Percentiles rank a stretch among this genome's conserved stretches.
Evolutionary conservation across 768 basidiomycete genomes (phyloP).

Genomic region (Mycena venus): DNA sequence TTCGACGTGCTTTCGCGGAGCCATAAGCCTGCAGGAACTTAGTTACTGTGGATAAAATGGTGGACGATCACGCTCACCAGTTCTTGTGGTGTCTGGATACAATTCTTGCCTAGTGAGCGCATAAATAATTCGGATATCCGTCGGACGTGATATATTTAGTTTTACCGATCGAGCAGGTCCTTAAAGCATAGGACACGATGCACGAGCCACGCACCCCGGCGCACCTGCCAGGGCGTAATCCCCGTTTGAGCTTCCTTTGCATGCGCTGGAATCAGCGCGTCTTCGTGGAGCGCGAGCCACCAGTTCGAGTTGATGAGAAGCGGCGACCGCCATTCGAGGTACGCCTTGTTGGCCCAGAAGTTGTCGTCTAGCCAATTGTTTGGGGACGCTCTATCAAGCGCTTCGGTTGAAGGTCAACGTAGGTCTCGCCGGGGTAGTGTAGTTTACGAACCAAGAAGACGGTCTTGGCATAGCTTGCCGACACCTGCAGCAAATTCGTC

Average conservation of each 20-base stretch:
- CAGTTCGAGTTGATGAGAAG: slow-evolving; percentile 94
- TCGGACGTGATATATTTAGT: slow-evolving; percentile 39
- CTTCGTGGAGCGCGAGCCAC: slow-evolving; percentile 92
- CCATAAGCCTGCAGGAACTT: slow-evolving; percentile 66
- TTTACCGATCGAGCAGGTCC: slow-evolving; percentile 70
- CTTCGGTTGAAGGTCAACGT: slow-evolving; percentile 53
- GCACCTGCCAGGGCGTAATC: slow-evolving; percentile 86
- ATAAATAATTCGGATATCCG: slow-evolving; percentile 12
- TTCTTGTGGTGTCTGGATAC: slow-evolving; percentile 78
- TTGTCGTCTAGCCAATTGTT: slow-evolving; percentile 96
- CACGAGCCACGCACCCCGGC: slow-evolving; percentile 86
- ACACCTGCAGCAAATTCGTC: slow-evolving; percentile 80
- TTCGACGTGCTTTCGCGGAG: slow-evolving; percentile 66
- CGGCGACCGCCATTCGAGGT: slow-evolving; percentile 89
- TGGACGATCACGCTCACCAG: slow-evolving; percentile 57
- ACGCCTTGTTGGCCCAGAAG: slow-evolving; percentile 90
- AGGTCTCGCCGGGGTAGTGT: slow-evolving; percentile 19
- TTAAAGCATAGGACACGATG: slow-evolving; percentile 83
- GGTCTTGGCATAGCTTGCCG: slow-evolving; percentile 77
- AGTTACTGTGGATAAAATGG: not conserved
- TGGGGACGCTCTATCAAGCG: slow-evolving; percentile 85
- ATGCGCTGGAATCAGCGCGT: slow-evolving; percentile 69
- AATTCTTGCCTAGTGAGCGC: slow-evolving; percentile 69
- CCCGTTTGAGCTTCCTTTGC: slow-evolving; percentile 55
- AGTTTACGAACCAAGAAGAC: slow-evolving; percentile 71